These are phyloP conservation scores for Tylopilus rubrobrunneus DNA, from an alignment of 768 basidiomycete genomes.

Conservation along the genomic window DNA sequence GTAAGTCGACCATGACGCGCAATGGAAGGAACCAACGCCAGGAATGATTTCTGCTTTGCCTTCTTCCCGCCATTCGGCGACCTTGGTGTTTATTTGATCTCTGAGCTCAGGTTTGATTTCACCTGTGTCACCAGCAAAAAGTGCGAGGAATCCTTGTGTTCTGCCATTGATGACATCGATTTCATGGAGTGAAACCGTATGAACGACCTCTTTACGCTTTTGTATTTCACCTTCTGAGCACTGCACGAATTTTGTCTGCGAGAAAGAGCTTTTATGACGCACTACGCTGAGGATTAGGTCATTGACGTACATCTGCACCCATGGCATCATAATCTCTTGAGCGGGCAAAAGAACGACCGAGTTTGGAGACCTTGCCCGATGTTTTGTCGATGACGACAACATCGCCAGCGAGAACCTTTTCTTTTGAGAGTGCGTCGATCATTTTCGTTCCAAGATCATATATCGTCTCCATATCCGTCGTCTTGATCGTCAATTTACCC, in stretches of 20 bases:
- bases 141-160: conserved; percentile 96
- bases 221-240: conserved; percentile 98
- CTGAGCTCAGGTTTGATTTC: conserved; percentile 98
- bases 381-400: conserved; percentile 97
- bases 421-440: conserved; percentile 96
- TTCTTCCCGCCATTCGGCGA: conserved; percentile 97
- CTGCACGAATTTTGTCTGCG: conserved; percentile 94
- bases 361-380: conserved; percentile 93
- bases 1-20: not conserved
- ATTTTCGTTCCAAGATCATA: conserved; percentile 99
- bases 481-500: conserved; percentile 95
- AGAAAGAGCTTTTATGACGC: conserved; percentile 1
- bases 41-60: conserved; percentile 98
- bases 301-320: conserved; percentile 86
- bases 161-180: conserved; percentile 99
- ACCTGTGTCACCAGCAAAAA: conserved; percentile 94
- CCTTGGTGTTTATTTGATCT: conserved; percentile 95
- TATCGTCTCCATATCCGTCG: conserved; percentile 99
- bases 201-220: conserved; percentile 94
- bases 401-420: conserved; percentile 94
- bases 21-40: conserved; percentile 56
- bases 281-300: not conserved
- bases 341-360: conserved; percentile 94
- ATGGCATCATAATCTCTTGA: conserved; percentile 98
- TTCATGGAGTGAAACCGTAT: conserved; percentile 96